These are phyloP conservation scores for Brassica carinata DNA, from an alignment of 345 rosid genomes.

Conservation along the genomic window DNA sequence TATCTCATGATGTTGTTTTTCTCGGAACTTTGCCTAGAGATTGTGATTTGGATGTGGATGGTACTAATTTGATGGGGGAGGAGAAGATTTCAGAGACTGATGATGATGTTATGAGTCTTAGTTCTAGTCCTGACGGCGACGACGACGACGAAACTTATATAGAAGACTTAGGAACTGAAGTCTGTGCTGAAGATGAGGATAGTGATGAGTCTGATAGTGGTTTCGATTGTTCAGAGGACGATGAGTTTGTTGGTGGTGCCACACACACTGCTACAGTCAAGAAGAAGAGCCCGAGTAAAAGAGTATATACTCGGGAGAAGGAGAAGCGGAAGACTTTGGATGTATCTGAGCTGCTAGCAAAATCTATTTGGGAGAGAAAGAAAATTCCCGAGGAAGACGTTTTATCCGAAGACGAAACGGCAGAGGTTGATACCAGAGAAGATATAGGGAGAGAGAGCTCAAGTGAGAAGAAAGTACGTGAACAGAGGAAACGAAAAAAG, in stretches of 20 bases:
- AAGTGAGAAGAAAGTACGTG: background rate
- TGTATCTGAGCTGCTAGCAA: slow-evolving; percentile 13
- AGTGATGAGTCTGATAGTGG: slow-evolving; percentile 25
- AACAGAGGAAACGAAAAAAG: slow-evolving; percentile 11
- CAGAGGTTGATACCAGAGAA: slow-evolving; percentile 10
- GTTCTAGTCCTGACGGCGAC: background rate
- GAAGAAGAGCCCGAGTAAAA: slow-evolving; percentile 11
- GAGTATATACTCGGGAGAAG: background rate
- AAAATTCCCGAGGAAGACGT: slow-evolving; percentile 13
- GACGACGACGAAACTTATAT: background rate
- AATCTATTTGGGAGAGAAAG: slow-evolving; percentile 27
- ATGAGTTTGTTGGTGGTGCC: slow-evolving; percentile 2
- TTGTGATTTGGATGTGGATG: background rate
- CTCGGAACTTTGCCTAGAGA: background rate
- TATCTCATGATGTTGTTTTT: background rate
- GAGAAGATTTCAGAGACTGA: background rate
- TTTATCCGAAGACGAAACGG: background rate
- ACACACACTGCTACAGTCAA: slow-evolving; percentile 3
- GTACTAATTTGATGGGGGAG: background rate
- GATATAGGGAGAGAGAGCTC: background rate
- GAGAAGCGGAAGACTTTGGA: slow-evolving; percentile 9
- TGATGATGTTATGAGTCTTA: slow-evolving; percentile 19
- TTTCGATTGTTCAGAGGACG: slow-evolving; percentile 30
- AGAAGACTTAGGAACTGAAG: slow-evolving; percentile 13
- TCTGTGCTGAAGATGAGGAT: slow-evolving; percentile 9